These are phyloP conservation scores for Grosmannia clavigera DNA, from an alignment of 2,329 filamentous ascomycete species.

Conservation along the genomic window DNA sequence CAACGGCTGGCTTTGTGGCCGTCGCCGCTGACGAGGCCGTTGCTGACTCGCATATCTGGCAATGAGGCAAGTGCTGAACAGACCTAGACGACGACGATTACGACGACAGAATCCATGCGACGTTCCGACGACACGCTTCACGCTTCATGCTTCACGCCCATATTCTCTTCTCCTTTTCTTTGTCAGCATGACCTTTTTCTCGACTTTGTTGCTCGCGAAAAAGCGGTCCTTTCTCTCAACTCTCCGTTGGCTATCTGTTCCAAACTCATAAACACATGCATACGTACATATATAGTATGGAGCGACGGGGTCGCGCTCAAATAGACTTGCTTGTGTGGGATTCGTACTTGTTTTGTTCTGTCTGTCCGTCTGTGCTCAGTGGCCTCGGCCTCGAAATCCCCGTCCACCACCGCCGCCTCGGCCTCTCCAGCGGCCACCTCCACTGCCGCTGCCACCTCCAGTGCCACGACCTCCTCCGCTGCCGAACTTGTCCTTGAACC, in stretches of 20 bases:
- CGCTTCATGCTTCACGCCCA: background rate
- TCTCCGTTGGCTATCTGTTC: background rate
- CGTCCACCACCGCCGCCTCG: slow-evolving; percentile 20
- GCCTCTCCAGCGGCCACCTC: slow-evolving; percentile 14
- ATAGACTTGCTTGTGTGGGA: background rate
- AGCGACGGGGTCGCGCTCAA: background rate
- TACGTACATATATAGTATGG: background rate
- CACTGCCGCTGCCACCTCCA: slow-evolving; percentile 6
- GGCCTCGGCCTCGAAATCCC: slow-evolving; percentile 15
- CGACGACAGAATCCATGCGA: background rate
- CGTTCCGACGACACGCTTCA: no score
- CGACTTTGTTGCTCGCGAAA: background rate
- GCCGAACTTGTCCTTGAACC: slow-evolving; percentile 1
- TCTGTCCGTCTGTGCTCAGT: slow-evolving; percentile 1
- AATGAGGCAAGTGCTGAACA: slow-evolving; percentile 11
- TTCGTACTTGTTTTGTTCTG: background rate
- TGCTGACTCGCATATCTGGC: slow-evolving; percentile 32
- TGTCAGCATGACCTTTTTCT: background rate
- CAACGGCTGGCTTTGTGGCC: slow-evolving; percentile 34
- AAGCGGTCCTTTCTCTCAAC: background rate
- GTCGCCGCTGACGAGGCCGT: slow-evolving; percentile 29
- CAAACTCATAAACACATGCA: background rate
- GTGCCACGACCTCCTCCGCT: background rate
- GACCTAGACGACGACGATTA: slow-evolving; percentile 4
- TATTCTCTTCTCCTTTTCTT: background rate